Conservation (phyloP, 164 flowering plant species). For the Houttuynia cordata region DNA sequence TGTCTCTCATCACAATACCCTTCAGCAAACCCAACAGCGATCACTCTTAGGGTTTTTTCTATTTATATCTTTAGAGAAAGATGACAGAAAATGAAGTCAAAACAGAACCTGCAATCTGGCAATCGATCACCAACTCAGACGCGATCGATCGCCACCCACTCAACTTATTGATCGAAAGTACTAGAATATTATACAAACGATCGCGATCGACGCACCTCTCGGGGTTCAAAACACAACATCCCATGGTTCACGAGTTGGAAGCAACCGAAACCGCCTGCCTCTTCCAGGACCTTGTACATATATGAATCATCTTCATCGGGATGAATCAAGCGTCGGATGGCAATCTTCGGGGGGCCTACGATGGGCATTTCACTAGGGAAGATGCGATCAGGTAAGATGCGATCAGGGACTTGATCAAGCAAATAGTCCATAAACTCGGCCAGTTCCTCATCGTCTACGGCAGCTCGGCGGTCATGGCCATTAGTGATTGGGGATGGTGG, state of each 20-base stretch:
- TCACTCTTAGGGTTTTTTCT: no score
- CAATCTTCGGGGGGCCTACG: constrained; percentile 33
- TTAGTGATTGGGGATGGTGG: constrained; percentile 76
- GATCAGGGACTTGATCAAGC: constrained; percentile 45
- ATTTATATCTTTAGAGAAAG: no score
- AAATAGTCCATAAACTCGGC: constrained; percentile 52
- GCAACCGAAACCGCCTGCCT: constrained; percentile 36
- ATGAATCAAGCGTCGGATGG: constrained; percentile 19
- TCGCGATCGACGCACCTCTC: no score
- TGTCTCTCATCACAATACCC: no score
- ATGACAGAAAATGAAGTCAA: no score
- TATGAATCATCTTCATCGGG: constrained; percentile 4
- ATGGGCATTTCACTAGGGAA: constrained; percentile 41
- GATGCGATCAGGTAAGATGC: constrained; percentile 48
- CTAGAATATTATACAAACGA: no score
- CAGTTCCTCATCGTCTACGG: constrained; percentile 50
- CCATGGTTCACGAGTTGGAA: constrained; percentile 65
- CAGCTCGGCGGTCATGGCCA: constrained; percentile 31
- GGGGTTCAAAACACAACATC: no score
- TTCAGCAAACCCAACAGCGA: no score
- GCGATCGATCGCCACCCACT: no score
- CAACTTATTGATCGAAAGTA: no score
- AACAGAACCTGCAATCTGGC: no score
- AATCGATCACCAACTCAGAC: no score
- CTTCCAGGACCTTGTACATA: constrained; percentile 16